Percentiles rank a stretch among this genome's conserved stretches.
Conservation (phyloP, 1,284 basidiomycete species). For the Moesziomyces globuligerus region DNA sequence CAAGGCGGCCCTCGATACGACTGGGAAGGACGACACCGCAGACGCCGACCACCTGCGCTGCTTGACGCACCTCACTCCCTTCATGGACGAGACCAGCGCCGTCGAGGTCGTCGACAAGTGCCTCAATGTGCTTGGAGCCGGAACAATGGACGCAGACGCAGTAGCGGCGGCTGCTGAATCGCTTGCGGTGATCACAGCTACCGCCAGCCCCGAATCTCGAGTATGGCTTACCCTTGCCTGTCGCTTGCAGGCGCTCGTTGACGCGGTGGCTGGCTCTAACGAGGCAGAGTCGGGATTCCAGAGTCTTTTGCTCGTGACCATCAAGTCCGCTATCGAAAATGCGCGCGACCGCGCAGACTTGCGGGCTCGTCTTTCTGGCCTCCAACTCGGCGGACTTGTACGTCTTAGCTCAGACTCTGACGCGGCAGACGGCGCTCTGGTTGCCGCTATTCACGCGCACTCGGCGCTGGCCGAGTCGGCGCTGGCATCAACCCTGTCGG, state of each 20-base stretch:
- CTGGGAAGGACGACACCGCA: not conserved
- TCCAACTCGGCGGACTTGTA: too few relatives aligned
- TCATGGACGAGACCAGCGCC: slow-evolving; percentile 10
- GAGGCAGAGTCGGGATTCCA: not conserved
- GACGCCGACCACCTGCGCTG: slow-evolving; percentile 3
- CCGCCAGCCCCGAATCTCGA: not conserved
- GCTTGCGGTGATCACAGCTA: slow-evolving; percentile 6
- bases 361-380: too few relatives aligned
- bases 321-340: slow-evolving; percentile 15
- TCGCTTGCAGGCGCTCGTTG: slow-evolving; percentile 4
- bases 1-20: not conserved
- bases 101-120: slow-evolving; percentile 3
- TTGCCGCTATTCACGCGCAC: slow-evolving; percentile 23
- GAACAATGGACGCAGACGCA: slow-evolving; percentile 1
- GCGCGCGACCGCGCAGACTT: slow-evolving; percentile 3
- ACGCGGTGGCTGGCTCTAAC: not conserved
- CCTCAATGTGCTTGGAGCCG: slow-evolving; percentile 1
- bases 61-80: slow-evolving; percentile 17
- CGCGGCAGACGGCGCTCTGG: slow-evolving; percentile 27
- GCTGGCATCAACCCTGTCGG: not conserved
- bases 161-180: slow-evolving; percentile 11
- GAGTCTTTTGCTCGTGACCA: slow-evolving; percentile 9
- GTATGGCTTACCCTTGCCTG: slow-evolving; percentile 1
- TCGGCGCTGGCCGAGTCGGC: slow-evolving; percentile 13
- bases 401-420: not conserved